Percentiles rank a stretch among this genome's conserved stretches.
Conservation (phyloP, 1,139 yeast genomes). For the Geotrichum bryndzae region DNA sequence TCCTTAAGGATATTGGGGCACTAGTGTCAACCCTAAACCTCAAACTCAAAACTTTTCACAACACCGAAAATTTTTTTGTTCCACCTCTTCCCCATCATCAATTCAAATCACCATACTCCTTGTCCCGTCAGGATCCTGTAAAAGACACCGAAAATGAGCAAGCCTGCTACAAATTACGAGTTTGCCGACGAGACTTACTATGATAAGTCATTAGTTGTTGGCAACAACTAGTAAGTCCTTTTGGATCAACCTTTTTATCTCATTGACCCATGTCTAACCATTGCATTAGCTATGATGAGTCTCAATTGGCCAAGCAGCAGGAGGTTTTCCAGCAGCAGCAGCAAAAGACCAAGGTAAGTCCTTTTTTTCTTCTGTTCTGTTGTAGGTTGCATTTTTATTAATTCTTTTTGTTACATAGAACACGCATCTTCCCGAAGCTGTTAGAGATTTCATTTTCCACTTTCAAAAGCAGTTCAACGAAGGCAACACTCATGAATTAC, state of each 20-base stretch:
- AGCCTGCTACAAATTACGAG: slow-evolving; percentile 8
- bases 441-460: slow-evolving; percentile 40
- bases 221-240: slow-evolving; percentile 18
- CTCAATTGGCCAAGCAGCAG: slow-evolving; percentile 34
- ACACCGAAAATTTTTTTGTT: not conserved
- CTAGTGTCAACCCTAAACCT: not conserved
- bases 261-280: not conserved
- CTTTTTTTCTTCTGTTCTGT: not conserved
- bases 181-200: slow-evolving; percentile 15
- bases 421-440: slow-evolving; percentile 40
- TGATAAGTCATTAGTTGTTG: slow-evolving; percentile 18
- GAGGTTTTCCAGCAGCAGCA: slow-evolving; percentile 30
- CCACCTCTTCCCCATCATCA: not conserved
- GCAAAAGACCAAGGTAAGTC: slow-evolving; percentile 21
- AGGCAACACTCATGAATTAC: slow-evolving; percentile 41
- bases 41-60: not conserved
- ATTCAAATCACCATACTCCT: not conserved
- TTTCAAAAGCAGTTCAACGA: slow-evolving; percentile 41
- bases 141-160: slow-evolving; percentile 9
- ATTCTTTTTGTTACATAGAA: slow-evolving; percentile 10
- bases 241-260: not conserved
- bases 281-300: slow-evolving; percentile 28
- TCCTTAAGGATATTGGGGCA: not conserved
- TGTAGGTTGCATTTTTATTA: not conserved
- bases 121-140: not conserved